Base-by-base conservation (phyloP, 2,329 filamentous ascomycete species). In the Rhexocercosporidium sp. region DNA sequence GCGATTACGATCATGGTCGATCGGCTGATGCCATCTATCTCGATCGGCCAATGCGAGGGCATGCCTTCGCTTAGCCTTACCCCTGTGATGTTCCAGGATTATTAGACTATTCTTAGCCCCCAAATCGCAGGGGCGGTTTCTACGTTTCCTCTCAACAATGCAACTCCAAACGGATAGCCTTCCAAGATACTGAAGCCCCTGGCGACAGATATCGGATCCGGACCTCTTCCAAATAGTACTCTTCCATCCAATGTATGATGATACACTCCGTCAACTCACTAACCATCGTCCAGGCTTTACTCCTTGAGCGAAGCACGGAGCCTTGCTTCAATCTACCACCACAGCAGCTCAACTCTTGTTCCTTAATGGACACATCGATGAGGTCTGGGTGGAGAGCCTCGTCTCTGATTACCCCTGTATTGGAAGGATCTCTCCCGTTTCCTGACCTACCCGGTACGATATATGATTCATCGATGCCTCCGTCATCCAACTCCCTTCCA, bases 311-410 rank as follows among this genome's bases (percentile, higher is more conserved):
- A 22, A 25, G 46, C 20, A 47, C 46, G 25, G 20, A 47, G 22
- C n/a, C 46, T 47, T 47, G 20, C 46, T 25, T 47, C 46, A 25
- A 47, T 47, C 46, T 47, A 25, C 46, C 46, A 47, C 20, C 20
- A 47, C 46, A 47, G 25, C 46, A 47, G 46, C 46, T 47, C 46
- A 47, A 47, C 46, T 47, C 46, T 44, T 44, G 39, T 44, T 44
- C 39, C 39, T 44, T 16, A 44, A 44, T 16, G 39, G 16, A 6
- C 37, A 5, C 37, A 31, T 31, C 9, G 29, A 9, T 31, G 29
- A 31, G 29, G 5, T 31, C 29, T 31, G 29, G 29, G 9, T 31
- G 4, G 29, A 31, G 29, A 31, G 29, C 29, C 29, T 31, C 29
- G 29, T 31, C 29, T 31, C 29, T 31, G 9, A 31, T 5, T 31